phyloP scores from a whole-genome alignment of 345 rosid species.

The Dipteronia dyeriana region DNA sequence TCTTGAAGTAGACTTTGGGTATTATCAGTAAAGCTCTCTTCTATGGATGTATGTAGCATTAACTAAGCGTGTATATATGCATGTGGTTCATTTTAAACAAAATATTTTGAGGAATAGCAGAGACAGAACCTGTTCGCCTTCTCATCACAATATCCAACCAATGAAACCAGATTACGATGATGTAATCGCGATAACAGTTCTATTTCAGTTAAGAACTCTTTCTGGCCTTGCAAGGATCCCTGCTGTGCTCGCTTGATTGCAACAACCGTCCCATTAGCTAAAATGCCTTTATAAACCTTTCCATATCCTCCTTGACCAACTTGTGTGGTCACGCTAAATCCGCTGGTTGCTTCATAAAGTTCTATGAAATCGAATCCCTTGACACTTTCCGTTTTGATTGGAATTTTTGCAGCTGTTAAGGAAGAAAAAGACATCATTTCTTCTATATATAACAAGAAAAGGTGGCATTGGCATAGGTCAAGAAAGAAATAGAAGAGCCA shows the following conservation, averaged over 20 bases:
- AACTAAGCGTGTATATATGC: background rate
- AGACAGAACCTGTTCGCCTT: conserved; percentile 52
- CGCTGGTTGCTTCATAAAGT: conserved; percentile 43
- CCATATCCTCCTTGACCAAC: conserved; percentile 62
- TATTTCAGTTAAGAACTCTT: conserved; percentile 58
- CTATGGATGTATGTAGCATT: background rate
- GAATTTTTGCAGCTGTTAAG: conserved; percentile 32
- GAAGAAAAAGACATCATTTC: background rate
- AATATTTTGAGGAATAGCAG: no score
- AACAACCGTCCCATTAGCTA: conserved; percentile 44
- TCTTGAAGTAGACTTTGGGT: background rate
- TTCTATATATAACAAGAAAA: no score
- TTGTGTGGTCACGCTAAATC: conserved; percentile 32
- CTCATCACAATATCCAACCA: conserved; percentile 56
- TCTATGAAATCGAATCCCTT: conserved; percentile 43
- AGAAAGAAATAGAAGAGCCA: conserved; percentile 11
- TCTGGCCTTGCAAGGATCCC: conserved; percentile 48
- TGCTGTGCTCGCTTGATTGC: conserved; percentile 53
- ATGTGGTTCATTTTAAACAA: no score
- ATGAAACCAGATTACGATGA: conserved; percentile 61
- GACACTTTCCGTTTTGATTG: conserved; percentile 41
- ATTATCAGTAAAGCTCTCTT: background rate
- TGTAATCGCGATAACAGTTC: conserved; percentile 51
- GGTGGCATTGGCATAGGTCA: background rate
- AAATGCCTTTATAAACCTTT: conserved; percentile 53